A percentile compares a stretch with the other conserved stretches of the same genome.
phyloP scores from a whole-genome alignment of 352 stramenopile genomes.

The Globisporangium viniferum region DNA sequence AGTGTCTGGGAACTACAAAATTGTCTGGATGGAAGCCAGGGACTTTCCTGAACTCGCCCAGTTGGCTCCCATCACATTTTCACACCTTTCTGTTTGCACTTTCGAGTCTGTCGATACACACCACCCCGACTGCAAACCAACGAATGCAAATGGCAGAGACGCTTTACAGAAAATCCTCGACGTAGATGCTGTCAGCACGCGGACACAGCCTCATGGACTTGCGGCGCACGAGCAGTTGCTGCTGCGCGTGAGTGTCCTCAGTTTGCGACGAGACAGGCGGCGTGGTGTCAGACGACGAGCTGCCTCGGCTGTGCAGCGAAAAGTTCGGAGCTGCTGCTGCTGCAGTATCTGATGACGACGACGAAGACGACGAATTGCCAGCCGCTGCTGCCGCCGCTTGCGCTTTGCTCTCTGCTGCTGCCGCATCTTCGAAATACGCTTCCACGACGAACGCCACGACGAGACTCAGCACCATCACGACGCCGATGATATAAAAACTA shows the following conservation, averaged over 20 bases:
- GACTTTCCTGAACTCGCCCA: too few relatives aligned
- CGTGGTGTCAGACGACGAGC: conserved; percentile 1
- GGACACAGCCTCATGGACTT: conserved; percentile 25
- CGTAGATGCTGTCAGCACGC: conserved; percentile 38
- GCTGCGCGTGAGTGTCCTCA: neutral
- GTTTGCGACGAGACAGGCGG: conserved; percentile 1
- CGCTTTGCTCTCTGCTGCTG: conserved; percentile 7
- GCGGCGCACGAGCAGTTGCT: conserved; percentile 20
- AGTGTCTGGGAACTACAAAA: too few relatives aligned
- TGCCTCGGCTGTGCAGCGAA: neutral
- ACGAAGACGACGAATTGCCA: neutral
- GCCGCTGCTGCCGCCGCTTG: conserved; percentile 2
- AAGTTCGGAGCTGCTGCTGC: neutral
- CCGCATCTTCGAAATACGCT: conserved; percentile 44
- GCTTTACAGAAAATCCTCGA: conserved; percentile 40
- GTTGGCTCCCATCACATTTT: too few relatives aligned
- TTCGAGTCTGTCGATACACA: too few relatives aligned
- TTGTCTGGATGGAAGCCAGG: too few relatives aligned
- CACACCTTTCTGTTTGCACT: too few relatives aligned
- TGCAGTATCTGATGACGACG: neutral
- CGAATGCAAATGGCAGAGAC: too few relatives aligned
- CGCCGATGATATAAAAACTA: conserved; percentile 65
- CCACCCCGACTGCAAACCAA: too few relatives aligned
- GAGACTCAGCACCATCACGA: conserved; percentile 71
- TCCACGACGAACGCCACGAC: conserved; percentile 68